phyloP scores from a whole-genome alignment of 495 filamentous ascomycete genomes.

The Penicillium waksmanii region DNA sequence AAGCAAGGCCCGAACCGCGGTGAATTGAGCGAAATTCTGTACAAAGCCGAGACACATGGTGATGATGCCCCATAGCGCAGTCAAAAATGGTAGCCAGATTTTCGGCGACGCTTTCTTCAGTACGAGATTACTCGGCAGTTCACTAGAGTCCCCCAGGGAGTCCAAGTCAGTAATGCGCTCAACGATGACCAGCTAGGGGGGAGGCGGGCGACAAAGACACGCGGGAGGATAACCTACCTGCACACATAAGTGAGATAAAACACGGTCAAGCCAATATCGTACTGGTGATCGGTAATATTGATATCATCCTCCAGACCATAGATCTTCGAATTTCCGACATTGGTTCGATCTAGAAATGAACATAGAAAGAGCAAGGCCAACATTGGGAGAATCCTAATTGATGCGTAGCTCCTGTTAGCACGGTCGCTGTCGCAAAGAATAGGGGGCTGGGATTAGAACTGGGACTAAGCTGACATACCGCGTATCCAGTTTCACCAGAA shows the following conservation, averaged over 20 bases:
- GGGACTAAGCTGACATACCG: constrained; percentile 3
- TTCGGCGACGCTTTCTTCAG: constrained; percentile 52
- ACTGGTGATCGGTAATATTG: constrained; percentile 62
- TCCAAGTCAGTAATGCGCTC: background rate
- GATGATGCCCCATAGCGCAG: constrained; percentile 63
- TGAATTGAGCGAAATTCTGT: constrained; percentile 55
- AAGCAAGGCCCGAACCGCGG: constrained; percentile 60
- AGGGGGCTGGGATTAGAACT: background rate
- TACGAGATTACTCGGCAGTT: constrained; percentile 48
- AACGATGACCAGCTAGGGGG: background rate
- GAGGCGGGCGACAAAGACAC: background rate
- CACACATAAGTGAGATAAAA: constrained; percentile 70
- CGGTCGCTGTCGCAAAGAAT: background rate
- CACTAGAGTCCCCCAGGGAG: constrained; percentile 21
- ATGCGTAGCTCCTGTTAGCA: background rate
- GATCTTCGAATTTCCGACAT: constrained; percentile 68
- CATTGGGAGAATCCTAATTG: constrained; percentile 61
- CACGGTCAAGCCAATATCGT: constrained; percentile 61
- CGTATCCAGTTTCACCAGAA: constrained; percentile 51
- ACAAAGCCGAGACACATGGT: constrained; percentile 50
- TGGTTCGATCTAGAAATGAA: constrained; percentile 57
- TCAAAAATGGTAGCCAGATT: constrained; percentile 71
- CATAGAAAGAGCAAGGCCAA: constrained; percentile 59
- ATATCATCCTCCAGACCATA: constrained; percentile 60
- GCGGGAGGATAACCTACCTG: constrained; percentile 29